These are phyloP conservation scores for Neonectria ditissima DNA, from an alignment of 2,329 filamentous ascomycete species.

Conservation along the genomic window DNA sequence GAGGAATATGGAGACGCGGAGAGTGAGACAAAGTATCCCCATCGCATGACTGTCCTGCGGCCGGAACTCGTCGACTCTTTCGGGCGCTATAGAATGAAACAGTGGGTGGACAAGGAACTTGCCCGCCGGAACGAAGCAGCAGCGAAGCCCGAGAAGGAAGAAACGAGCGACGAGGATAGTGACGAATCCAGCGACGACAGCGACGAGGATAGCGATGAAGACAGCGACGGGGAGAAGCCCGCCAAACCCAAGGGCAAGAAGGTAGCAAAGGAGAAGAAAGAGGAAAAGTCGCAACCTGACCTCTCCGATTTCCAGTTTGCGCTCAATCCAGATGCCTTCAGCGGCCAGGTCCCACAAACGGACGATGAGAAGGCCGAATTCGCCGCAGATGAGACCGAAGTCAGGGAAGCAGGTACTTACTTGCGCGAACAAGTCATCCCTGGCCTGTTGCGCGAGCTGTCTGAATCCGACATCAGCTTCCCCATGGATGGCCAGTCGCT, in stretches of 20 bases:
- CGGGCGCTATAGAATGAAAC: constrained; percentile 85
- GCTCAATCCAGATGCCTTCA: constrained; percentile 96
- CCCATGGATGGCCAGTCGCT: constrained; percentile 98
- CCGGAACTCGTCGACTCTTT: constrained; percentile 91
- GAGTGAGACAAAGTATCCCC: constrained; percentile 76
- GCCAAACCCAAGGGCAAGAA: constrained; percentile 36
- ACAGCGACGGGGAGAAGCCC: constrained; percentile 45
- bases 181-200: constrained; percentile 45
- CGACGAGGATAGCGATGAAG: constrained; percentile 42
- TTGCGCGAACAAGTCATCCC: constrained; percentile 83
- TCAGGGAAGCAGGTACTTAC: constrained; percentile 84
- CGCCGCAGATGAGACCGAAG: constrained; percentile 86
- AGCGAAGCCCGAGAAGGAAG: constrained; percentile 50
- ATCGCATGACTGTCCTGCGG: constrained; percentile 94
- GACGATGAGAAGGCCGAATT: constrained; percentile 89
- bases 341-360: constrained; percentile 89
- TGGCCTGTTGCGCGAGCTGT: constrained; percentile 86
- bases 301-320: constrained; percentile 88
- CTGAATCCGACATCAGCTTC: constrained; percentile 94
- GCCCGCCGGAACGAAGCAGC: constrained; percentile 63
- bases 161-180: constrained; percentile 46
- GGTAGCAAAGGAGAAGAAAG: constrained; percentile 35
- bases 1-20: constrained; percentile 73
- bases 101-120: constrained; percentile 86
- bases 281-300: constrained; percentile 74